Base-by-base conservation (phyloP, 257 asterid species). In the Solanum chiquidenum region DNA sequence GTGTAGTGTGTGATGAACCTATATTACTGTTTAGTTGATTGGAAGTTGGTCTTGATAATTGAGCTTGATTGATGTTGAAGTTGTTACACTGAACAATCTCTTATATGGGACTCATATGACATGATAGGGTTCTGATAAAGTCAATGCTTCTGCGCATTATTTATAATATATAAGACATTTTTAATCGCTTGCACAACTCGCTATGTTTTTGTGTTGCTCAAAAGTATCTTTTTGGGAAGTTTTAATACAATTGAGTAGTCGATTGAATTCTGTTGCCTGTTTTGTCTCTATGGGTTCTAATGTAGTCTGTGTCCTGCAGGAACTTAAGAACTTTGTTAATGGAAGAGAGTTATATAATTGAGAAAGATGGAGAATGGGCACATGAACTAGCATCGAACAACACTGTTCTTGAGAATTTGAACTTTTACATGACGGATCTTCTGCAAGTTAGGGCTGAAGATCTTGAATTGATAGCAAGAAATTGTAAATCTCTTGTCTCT, bases 401-500 rank as follows among this genome's bases (percentile, higher is more conserved):
- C 90, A 88, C 88, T 27, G 92, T 90, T 88, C 97, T 96, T 82
- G 98, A 96, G 88, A 84, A 87, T 86, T 90, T 96, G 83, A 96
- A 96, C 88, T 95, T 96, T 90, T 96, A 95, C 90, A 87, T 93
- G 95, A 93, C 98, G 20, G 96, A 94, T 8, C 94, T 96, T 12
- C 37, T 1, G 37, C 68, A 87, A 84, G 90, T 95, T 72, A 89
- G 76, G 75, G 82, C 88, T 87, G 87, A 83, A 86, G 98, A 96
- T 87, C 98, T 96, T 86, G 97, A 95, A 89, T 86, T 93, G 92
- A 91, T 96, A 86, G 99, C 98, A 31, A 91, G 89, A 89, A 93
- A 90, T 77, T 96, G 98, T 86, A 93, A 91, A 29, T 90, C 94
- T 62, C 87, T 95, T 62, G 89, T 88, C 87, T 95, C 96, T 9